phyloP scores from a whole-genome alignment of 495 filamentous ascomycete species.

The Pyrenula massariospora region DNA sequence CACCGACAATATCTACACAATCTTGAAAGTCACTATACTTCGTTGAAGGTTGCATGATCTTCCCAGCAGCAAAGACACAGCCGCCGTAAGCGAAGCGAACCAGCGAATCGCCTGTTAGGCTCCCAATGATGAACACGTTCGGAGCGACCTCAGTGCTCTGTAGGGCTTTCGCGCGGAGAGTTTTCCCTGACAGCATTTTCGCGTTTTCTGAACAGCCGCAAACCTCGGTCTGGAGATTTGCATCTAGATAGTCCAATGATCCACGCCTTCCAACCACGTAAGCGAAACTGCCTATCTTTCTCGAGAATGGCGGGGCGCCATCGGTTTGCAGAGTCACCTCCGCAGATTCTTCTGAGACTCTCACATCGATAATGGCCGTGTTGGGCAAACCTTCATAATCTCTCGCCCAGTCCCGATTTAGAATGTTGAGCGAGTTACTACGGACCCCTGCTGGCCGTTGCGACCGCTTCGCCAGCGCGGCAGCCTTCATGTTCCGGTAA shows the following conservation, averaged over 20 bases:
- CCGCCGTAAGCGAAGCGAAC: slow-evolving; percentile 54
- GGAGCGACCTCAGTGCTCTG: slow-evolving; percentile 42
- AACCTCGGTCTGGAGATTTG: slow-evolving; percentile 37
- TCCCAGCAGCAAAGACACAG: slow-evolving; percentile 45
- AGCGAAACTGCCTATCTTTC: slow-evolving; percentile 35
- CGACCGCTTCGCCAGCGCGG: slow-evolving; percentile 17
- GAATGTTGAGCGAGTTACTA: neutral
- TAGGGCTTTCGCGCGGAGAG: slow-evolving; percentile 41
- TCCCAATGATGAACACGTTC: slow-evolving; percentile 49
- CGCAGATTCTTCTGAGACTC: slow-evolving; percentile 18
- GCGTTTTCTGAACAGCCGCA: slow-evolving; percentile 16
- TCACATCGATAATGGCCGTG: slow-evolving; percentile 34
- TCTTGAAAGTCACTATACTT: neutral
- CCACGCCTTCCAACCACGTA: slow-evolving; percentile 54
- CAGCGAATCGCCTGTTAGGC: slow-evolving; percentile 52
- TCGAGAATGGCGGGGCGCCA: slow-evolving; percentile 32
- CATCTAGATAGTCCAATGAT: slow-evolving; percentile 39
- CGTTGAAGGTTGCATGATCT: slow-evolving; percentile 23
- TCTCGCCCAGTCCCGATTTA: slow-evolving; percentile 33
- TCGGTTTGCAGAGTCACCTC: slow-evolving; percentile 32
- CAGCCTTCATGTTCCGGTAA: slow-evolving; percentile 52
- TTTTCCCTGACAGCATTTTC: slow-evolving; percentile 37
- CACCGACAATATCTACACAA: neutral
- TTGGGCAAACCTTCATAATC: slow-evolving; percentile 51
- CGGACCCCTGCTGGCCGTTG: neutral